Percentiles rank a stretch among this genome's conserved stretches.
Conservation (phyloP, 75 land plant species). For the Cryptomeria japonica region DNA sequence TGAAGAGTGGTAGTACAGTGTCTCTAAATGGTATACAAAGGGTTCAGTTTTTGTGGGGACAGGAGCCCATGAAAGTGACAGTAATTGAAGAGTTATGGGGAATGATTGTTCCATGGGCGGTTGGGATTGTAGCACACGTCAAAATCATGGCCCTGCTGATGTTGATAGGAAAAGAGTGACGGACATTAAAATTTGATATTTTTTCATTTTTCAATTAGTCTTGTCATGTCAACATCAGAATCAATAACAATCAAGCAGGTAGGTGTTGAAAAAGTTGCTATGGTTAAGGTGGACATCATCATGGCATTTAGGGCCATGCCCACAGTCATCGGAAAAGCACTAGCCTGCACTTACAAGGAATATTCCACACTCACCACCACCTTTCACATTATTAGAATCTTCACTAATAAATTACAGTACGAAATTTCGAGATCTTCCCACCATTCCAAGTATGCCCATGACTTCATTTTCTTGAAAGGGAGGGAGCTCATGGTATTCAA, state of each 20-base stretch:
- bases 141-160: background rate
- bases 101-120: background rate
- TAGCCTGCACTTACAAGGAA: background rate
- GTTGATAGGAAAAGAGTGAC: background rate
- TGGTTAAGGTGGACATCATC: background rate
- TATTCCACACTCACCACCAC: conserved; percentile 12
- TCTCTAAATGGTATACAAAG: background rate
- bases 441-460: background rate
- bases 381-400: background rate
- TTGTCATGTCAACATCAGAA: background rate
- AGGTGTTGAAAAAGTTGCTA: background rate
- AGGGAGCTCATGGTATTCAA: background rate
- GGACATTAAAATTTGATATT: background rate
- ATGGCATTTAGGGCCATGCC: conserved; percentile 2
- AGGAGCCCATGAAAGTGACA: background rate
- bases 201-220: background rate
- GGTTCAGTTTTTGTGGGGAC: background rate
- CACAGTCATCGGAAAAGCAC: background rate
- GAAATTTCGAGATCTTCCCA: background rate
- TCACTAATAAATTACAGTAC: background rate
- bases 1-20: background rate
- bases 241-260: background rate
- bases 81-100: background rate
- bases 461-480: background rate
- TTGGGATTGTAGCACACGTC: background rate